Evolutionary conservation across 2,329 filamentous ascomycete genomes (phyloP), one percentile per base, ranked within the genome.

Genomic region (Microcera coccophila): DNA sequence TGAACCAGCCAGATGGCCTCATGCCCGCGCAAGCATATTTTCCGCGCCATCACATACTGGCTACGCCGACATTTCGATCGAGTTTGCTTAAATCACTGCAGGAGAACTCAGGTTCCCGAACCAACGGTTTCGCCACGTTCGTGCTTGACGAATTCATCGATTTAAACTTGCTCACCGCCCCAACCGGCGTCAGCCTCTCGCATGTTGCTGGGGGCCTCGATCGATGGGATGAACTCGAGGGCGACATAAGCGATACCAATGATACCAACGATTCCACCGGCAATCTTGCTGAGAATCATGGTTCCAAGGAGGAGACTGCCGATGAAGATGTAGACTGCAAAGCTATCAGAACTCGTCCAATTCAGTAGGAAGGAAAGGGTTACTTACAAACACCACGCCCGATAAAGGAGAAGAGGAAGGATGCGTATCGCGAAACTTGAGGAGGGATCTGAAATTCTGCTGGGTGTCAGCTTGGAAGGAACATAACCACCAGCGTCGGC

Each of bases 331-430:
- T 98, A 98, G 75, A 98, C 90, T 95, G 47, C 2, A 17, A 19
- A 16, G 14, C 24, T 32, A 36, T 44, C 12, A 32, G 46, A 19
- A 47, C 54, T n/a, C n/a, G n/a, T n/a, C n/a, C n/a, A n/a, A n/a
- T n/a, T n/a, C n/a, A 12, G 14, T 10, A 29, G 19, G 24, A 3
- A 8, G 15, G 26, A 12, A 5, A 28, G 2, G 16, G 14, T n/a
- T n/a, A 82, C 89, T 71, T 81, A 95, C 90, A 97, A 65, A 89
- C 76, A 69, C 93, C 93, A 63, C 93, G 90, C 49, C 93, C 93
- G 57, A 97, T 72, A 77, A 98, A 97, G 44, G 88, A 95, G 76
- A 97, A 97, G 69, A 97, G 84, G 76, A 98, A 98, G 10, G 89
- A 95, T 41, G 90, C 91, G 74, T 97, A 95, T 71, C 89, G 85